A percentile compares a stretch with the other conserved stretches of the same genome.
phyloP scores from a whole-genome alignment of 768 basidiomycete genomes.

The Daedaleopsis sinensis region DNA sequence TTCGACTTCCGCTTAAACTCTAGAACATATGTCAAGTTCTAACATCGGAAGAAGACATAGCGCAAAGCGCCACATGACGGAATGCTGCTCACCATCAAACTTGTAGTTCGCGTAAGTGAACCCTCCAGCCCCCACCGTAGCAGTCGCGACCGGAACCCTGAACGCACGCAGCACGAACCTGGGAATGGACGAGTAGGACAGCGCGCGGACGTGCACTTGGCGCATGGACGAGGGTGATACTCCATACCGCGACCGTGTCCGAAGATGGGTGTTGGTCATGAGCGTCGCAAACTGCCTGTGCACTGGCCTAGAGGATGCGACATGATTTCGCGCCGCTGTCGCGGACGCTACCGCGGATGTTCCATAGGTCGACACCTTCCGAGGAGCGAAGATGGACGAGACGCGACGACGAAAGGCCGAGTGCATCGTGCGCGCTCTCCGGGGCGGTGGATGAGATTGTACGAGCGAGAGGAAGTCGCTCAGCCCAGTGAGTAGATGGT shows the following conservation, averaged over 20 bases:
- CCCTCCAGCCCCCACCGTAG: conserved; percentile 88
- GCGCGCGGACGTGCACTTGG: conserved; percentile 70
- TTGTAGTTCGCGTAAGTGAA: conserved; percentile 96
- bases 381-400: conserved; percentile 26
- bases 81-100: conserved; percentile 74
- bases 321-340: conserved; percentile 37
- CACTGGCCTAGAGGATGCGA: conserved; percentile 42
- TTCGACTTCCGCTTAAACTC: conserved; percentile 73
- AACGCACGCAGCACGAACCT: conserved; percentile 86
- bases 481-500: neutral
- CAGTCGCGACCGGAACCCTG: conserved; percentile 84
- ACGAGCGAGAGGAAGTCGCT: neutral
- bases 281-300: conserved; percentile 64
- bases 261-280: conserved; percentile 47
- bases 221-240: conserved; percentile 49
- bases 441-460: neutral
- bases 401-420: conserved; percentile 45
- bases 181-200: conserved; percentile 91
- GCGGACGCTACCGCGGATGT: conserved; percentile 5
- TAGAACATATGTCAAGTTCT: conserved; percentile 29
- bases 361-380: conserved; percentile 20
- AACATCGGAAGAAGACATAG: neutral
- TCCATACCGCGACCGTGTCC: conserved; percentile 53
- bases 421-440: conserved; percentile 41
- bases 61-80: neutral